A percentile compares a stretch with the other conserved stretches of the same genome.
Conservation (phyloP, 768 basidiomycete species). For the Mycena rebaudengoi region DNA sequence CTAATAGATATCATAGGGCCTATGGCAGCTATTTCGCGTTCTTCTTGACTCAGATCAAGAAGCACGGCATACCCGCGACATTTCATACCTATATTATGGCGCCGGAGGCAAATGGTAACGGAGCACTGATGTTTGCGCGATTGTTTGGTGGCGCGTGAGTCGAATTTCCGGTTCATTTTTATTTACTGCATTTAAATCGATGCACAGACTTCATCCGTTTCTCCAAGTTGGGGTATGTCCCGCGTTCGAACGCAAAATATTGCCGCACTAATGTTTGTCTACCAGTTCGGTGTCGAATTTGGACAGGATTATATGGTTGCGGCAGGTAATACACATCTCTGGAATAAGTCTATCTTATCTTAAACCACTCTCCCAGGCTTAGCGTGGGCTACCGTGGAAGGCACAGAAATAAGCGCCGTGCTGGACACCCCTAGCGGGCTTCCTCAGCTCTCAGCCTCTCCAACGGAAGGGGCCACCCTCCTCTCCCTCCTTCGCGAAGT, state of each 20-base stretch:
- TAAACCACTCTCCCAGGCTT: neutral
- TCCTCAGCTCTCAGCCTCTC: neutral
- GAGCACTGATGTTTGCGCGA: constrained; percentile 14
- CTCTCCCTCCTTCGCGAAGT: constrained; percentile 59
- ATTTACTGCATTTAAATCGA: neutral
- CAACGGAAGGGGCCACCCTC: constrained; percentile 45
- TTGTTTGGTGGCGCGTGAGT: constrained; percentile 20
- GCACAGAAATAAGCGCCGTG: neutral
- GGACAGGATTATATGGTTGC: constrained; percentile 22
- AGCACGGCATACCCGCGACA: neutral
- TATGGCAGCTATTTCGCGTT: constrained; percentile 23
- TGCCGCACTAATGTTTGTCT: neutral
- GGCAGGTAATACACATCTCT: neutral
- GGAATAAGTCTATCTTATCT: neutral
- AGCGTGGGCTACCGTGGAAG: constrained; percentile 8
- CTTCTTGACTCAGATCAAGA: constrained; percentile 5
- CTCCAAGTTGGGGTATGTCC: constrained; percentile 21
- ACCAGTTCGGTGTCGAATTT: constrained; percentile 23
- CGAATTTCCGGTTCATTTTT: no score
- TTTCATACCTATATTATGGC: constrained; percentile 7
- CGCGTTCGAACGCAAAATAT: no score
- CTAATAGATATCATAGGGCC: no score
- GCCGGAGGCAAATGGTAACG: constrained; percentile 24
- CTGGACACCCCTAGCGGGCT: constrained; percentile 16
- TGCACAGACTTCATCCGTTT: constrained; percentile 16